These are phyloP conservation scores for Pseudogymnoascus sp. DNA, from an alignment of 2,329 filamentous ascomycete species.

Conservation along the genomic window DNA sequence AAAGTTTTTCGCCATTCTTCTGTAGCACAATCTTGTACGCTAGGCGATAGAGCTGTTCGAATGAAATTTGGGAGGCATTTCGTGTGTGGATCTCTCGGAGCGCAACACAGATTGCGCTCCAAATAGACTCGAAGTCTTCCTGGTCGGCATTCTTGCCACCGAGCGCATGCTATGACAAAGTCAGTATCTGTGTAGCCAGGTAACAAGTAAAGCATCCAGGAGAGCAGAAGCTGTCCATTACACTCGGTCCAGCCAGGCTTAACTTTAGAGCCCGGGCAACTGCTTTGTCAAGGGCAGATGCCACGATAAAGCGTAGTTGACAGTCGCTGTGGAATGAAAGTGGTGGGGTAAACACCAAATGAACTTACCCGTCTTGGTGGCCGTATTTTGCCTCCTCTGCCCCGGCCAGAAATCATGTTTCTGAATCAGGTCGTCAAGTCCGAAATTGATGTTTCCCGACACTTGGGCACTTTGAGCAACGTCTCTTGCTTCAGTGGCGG, in stretches of 20 bases:
- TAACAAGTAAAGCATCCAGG: neutral
- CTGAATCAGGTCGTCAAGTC: neutral
- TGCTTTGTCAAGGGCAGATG: neutral
- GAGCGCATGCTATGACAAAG: neutral
- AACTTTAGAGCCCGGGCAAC: neutral
- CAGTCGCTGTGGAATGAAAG: neutral
- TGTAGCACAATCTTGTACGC: constrained; percentile 90
- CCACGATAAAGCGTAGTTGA: neutral
- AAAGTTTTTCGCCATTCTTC: constrained; percentile 76
- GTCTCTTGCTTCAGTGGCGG: neutral
- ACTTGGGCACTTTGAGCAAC: neutral
- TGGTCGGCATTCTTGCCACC: constrained; percentile 25
- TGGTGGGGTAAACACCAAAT: neutral
- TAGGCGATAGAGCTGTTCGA: constrained; percentile 89
- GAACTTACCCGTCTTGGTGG: constrained; percentile 59
- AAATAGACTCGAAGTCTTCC: constrained; percentile 79
- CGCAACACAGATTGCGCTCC: constrained; percentile 69
- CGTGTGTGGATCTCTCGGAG: constrained; percentile 85
- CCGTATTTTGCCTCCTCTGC: constrained; percentile 52
- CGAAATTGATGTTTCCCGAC: neutral
- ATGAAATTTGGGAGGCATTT: constrained; percentile 82
- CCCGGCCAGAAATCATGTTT: constrained; percentile 44
- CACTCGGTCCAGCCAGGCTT: neutral
- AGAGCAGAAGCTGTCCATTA: neutral
- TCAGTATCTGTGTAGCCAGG: neutral